Percentiles rank a stretch among this genome's conserved stretches.
Evolutionary conservation across 2,329 filamentous ascomycete genomes (phyloP).

Genomic region (Samsoniella hepiali): DNA sequence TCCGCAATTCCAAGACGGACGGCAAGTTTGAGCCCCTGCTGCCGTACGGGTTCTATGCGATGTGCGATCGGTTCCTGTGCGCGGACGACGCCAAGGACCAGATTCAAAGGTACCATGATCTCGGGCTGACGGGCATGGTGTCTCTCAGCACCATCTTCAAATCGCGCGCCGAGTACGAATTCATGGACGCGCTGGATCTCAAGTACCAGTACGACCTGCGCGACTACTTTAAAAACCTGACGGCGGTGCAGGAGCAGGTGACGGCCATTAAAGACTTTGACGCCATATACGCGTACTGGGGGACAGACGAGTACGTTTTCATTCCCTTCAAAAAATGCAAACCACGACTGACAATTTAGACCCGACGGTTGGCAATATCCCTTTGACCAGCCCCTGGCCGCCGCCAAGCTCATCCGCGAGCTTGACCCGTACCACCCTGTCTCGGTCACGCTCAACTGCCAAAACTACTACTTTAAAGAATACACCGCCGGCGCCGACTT

Average conservation of each 20-base stretch:
- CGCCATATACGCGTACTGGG: constrained; percentile 45
- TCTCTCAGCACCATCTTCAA: constrained; percentile 40
- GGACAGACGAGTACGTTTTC: constrained; percentile 40
- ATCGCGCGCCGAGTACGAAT: constrained; percentile 35
- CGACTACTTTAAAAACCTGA: constrained; percentile 42
- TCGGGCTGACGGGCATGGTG: constrained; percentile 45
- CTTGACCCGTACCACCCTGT: constrained; percentile 62
- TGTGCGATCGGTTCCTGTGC: constrained; percentile 43
- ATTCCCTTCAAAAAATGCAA: background rate
- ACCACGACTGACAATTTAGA: constrained; percentile 22
- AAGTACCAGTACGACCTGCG: constrained; percentile 46
- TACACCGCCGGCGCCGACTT: constrained; percentile 56
- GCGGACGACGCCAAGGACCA: constrained; percentile 34
- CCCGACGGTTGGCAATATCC: constrained; percentile 56
- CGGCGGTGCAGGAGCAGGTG: constrained; percentile 38
- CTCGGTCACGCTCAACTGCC: constrained; percentile 58
- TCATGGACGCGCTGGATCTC: constrained; percentile 39
- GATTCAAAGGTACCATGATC: constrained; percentile 33
- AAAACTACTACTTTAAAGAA: constrained; percentile 56
- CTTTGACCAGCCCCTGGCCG: constrained; percentile 42
- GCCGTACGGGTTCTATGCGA: constrained; percentile 44
- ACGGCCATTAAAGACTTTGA: constrained; percentile 38
- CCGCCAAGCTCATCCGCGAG: constrained; percentile 43
- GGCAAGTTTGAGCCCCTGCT: constrained; percentile 39
- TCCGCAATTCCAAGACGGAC: constrained; percentile 35